Percentiles rank a stretch among this genome's conserved stretches.
These are phyloP conservation scores for Argentina anserina DNA, from an alignment of 306 rosid species.

Conservation along the genomic window DNA sequence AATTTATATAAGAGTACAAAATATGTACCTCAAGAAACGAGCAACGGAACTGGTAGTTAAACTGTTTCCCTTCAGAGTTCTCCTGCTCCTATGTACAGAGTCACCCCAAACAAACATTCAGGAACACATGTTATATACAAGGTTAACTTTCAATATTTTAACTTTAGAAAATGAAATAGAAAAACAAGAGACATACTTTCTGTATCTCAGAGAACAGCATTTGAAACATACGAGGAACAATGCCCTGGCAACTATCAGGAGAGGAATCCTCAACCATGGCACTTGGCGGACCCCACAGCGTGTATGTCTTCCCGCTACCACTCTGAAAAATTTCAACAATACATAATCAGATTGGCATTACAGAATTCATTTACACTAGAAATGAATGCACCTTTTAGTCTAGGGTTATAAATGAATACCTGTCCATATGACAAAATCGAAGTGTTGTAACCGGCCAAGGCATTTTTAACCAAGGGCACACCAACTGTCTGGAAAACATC, in stretches of 20 bases:
- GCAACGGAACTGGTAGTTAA: constrained; percentile 86
- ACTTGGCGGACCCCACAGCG: constrained; percentile 94
- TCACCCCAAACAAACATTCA: constrained; percentile 25
- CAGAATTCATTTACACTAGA: neutral
- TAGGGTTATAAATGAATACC: constrained; percentile 37
- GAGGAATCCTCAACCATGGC: constrained; percentile 76
- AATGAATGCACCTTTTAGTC: neutral
- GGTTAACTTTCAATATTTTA: neutral
- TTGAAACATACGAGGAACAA: constrained; percentile 77
- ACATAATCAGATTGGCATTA: neutral
- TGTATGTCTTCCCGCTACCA: constrained; percentile 88
- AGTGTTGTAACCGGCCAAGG: constrained; percentile 90
- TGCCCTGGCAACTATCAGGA: constrained; percentile 52
- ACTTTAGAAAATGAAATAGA: constrained; percentile 6
- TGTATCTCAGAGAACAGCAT: constrained; percentile 78
- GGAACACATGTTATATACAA: neutral
- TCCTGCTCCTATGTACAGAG: constrained; percentile 53
- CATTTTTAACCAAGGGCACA: constrained; percentile 68
- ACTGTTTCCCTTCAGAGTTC: constrained; percentile 62
- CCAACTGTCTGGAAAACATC: constrained; percentile 75
- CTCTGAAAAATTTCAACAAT: constrained; percentile 35
- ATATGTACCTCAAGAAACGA: constrained; percentile 78
- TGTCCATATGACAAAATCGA: constrained; percentile 81
- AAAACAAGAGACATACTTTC: constrained; percentile 43
- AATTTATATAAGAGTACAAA: neutral